A percentile compares a stretch with the other conserved stretches of the same genome.
Evolutionary conservation across 2,329 filamentous ascomycete genomes (phyloP).

Genomic region (Xylariaceae sp.): DNA sequence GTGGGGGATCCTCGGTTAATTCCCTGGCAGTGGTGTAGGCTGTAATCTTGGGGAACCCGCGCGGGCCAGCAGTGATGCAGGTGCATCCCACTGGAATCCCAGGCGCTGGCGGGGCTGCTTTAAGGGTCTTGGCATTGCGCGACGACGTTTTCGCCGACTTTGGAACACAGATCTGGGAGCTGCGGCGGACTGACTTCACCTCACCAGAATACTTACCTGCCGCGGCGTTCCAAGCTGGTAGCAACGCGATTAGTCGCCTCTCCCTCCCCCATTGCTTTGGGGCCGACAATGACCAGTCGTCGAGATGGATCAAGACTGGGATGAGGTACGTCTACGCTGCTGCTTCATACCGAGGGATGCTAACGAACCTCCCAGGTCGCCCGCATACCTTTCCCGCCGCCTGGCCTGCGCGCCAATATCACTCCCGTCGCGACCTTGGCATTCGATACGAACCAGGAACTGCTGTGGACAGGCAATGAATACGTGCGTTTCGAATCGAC

Average conservation of each 20-base stretch:
- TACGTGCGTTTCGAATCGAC: conserved; percentile 59
- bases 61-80: no score
- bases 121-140: no score
- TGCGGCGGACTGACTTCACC: no score
- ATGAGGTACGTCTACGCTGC: conserved; percentile 54
- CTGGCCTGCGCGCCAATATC: conserved; percentile 64
- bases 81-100: no score
- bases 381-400: conserved; percentile 76
- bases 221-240: not conserved
- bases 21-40: no score
- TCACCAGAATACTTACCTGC: no score
- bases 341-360: no score
- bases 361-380: conserved; percentile 55
- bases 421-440: conserved; percentile 74
- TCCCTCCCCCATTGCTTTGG: not conserved
- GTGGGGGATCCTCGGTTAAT: no score
- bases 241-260: conserved; percentile 1
- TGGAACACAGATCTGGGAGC: no score
- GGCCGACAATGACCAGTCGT: conserved; percentile 21
- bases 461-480: conserved; percentile 91
- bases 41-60: no score
- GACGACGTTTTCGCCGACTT: no score
- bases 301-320: conserved; percentile 65
- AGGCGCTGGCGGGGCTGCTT: no score
- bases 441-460: conserved; percentile 85